Percentiles rank a stretch among this genome's conserved stretches.
Evolutionary conservation across 1,284 basidiomycete species (phyloP).

Genomic region (Phellopilus nigrolimitatus): DNA sequence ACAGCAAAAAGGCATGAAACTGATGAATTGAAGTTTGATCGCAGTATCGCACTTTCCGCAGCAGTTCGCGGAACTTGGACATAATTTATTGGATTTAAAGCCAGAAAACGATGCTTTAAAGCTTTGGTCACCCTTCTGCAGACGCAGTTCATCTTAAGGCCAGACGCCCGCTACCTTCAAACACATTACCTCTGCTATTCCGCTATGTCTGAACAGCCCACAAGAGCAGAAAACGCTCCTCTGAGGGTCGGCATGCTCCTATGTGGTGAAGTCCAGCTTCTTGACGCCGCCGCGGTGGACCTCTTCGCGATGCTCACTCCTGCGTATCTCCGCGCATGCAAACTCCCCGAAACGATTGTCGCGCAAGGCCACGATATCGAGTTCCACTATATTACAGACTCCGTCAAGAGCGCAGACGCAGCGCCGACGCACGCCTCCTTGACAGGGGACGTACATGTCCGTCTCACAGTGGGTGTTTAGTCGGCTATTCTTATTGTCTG

Average conservation of each 20-base stretch:
- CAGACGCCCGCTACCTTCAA: too few species aligned
- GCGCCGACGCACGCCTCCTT: slow-evolving; percentile 1
- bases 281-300: slow-evolving; percentile 18
- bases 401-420: background rate
- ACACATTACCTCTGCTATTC: too few species aligned
- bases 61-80: too few species aligned
- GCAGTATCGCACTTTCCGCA: too few species aligned
- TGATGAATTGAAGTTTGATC: too few species aligned
- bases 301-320: slow-evolving; percentile 9
- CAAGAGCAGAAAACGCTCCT: slow-evolving; percentile 4
- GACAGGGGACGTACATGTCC: slow-evolving; percentile 3
- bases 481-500: too few species aligned
- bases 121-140: too few species aligned
- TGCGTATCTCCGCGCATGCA: slow-evolving; percentile 1
- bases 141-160: too few species aligned
- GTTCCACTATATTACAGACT: slow-evolving; percentile 15
- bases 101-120: too few species aligned
- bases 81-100: too few species aligned
- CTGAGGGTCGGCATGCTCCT: slow-evolving; percentile 14
- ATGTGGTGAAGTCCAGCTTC: slow-evolving; percentile 11
- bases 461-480: slow-evolving; percentile 9
- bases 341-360: slow-evolving; percentile 7
- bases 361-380: slow-evolving; percentile 3
- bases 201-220: too few species aligned
- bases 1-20: too few species aligned